These are phyloP conservation scores for Globisporangium cederbergense DNA, from an alignment of 352 stramenopile species.

Conservation along the genomic window DNA sequence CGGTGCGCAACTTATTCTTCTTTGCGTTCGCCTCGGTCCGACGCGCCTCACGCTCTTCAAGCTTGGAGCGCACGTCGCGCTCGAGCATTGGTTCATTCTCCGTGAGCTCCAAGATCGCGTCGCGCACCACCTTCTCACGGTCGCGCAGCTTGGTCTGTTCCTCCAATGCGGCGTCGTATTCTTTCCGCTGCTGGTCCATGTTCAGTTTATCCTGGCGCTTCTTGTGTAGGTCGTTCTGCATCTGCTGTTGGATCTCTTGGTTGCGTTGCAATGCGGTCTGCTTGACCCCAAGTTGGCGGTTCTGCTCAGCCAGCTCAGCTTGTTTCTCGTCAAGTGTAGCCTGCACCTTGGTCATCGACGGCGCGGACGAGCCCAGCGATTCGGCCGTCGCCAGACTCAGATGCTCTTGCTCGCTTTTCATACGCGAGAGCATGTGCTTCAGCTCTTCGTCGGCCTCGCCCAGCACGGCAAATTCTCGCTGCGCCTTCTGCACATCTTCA, in stretches of 20 bases:
- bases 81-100: conserved; percentile 39
- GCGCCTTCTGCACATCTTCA: conserved; percentile 30
- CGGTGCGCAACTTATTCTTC: conserved; percentile 25
- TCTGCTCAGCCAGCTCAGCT: conserved; percentile 42
- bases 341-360: conserved; percentile 42
- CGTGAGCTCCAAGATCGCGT: conserved; percentile 34
- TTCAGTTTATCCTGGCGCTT: conserved; percentile 50
- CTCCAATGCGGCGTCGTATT: conserved; percentile 46
- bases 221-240: conserved; percentile 65
- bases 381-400: conserved; percentile 27
- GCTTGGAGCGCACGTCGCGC: conserved; percentile 40
- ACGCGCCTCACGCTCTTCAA: conserved; percentile 30
- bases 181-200: conserved; percentile 45
- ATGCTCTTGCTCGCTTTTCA: conserved; percentile 37
- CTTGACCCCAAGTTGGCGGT: conserved; percentile 48
- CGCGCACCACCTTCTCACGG: conserved; percentile 54
- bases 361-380: conserved; percentile 29
- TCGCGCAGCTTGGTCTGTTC: conserved; percentile 55
- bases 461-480: conserved; percentile 34
- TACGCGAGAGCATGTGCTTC: conserved; percentile 15
- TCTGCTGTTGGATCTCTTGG: conserved; percentile 46
- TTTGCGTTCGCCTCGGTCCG: conserved; percentile 28
- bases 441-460: conserved; percentile 35
- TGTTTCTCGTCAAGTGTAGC: conserved; percentile 45
- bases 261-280: conserved; percentile 44